These are phyloP conservation scores for Lasiosphaeris hirsuta DNA, from an alignment of 495 filamentous ascomycete genomes.

Conservation along the genomic window DNA sequence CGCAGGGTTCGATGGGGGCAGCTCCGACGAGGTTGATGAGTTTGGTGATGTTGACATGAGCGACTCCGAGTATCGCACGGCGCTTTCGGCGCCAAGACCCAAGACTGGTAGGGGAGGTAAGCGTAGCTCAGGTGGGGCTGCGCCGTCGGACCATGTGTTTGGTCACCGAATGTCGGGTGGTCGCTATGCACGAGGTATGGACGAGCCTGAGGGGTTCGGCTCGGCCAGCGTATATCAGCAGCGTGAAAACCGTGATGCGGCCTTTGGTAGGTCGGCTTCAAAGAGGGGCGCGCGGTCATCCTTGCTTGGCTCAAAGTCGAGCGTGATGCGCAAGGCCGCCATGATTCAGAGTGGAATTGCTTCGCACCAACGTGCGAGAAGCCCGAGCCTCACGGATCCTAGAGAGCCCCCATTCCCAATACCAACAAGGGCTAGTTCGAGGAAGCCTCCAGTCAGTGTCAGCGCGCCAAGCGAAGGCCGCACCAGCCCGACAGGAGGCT, in stretches of 20 bases:
- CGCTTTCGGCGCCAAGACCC: slow-evolving; percentile 58
- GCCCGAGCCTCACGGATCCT: slow-evolving; percentile 67
- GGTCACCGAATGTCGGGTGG: slow-evolving; percentile 19
- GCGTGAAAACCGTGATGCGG: slow-evolving; percentile 30
- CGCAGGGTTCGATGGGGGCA: slow-evolving; percentile 66
- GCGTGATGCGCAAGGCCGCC: slow-evolving; percentile 56
- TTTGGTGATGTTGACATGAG: slow-evolving; percentile 59
- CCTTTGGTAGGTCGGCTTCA: slow-evolving; percentile 28
- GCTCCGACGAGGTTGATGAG: slow-evolving; percentile 56
- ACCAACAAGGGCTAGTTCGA: slow-evolving; percentile 81
- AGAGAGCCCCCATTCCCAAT: slow-evolving; percentile 82
- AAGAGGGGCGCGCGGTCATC: slow-evolving; percentile 32
- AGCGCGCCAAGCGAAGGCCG: slow-evolving; percentile 70
- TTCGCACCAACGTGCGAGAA: slow-evolving; percentile 69
- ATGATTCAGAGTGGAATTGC: slow-evolving; percentile 75
- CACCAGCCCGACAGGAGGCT: slow-evolving; percentile 66
- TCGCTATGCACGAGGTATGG: slow-evolving; percentile 25
- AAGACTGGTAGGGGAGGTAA: slow-evolving; percentile 33
- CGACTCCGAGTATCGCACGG: slow-evolving; percentile 61
- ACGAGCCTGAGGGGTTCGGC: slow-evolving; percentile 28
- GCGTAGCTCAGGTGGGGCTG: slow-evolving; percentile 29
- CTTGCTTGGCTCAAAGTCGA: slow-evolving; percentile 34
- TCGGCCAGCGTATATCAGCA: slow-evolving; percentile 19
- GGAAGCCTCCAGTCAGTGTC: slow-evolving; percentile 63
- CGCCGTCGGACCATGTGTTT: slow-evolving; percentile 34